phyloP scores from a whole-genome alignment of 805 yeast genomes.

The Lipomyces kockii region DNA sequence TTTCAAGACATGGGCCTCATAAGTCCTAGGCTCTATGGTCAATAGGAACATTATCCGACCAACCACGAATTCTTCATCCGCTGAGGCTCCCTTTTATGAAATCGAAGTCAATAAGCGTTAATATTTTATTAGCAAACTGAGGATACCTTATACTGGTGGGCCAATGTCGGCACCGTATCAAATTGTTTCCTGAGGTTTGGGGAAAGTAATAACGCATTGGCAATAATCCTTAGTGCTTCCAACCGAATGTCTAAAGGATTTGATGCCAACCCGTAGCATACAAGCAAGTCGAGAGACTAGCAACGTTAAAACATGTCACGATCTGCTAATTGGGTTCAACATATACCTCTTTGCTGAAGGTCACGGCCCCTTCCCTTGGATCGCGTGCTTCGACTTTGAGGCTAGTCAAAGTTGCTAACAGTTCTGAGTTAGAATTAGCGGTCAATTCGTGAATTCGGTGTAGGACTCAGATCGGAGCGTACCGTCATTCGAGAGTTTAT shows the following conservation, averaged over 20 bases:
- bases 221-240: conserved; percentile 28
- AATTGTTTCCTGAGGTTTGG: conserved; percentile 8
- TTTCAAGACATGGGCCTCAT: neutral
- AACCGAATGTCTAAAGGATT: conserved; percentile 5
- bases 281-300: conserved; percentile 12
- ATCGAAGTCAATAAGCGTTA: neutral
- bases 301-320: neutral
- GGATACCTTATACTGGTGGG: conserved; percentile 13
- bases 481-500: neutral
- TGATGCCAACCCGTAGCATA: conserved; percentile 1
- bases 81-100: conserved; percentile 9
- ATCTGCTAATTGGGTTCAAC: neutral
- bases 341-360: conserved; percentile 14
- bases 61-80: conserved; percentile 28
- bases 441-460: neutral
- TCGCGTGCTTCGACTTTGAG: conserved; percentile 16
- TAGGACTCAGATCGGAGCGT: neutral
- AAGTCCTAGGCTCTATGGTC: conserved; percentile 13
- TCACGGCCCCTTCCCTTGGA: neutral
- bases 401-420: neutral
- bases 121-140: neutral
- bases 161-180: conserved; percentile 9
- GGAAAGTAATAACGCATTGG: conserved; percentile 25
- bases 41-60: conserved; percentile 30
- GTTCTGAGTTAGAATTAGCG: neutral